Percentiles rank a stretch among this genome's conserved stretches.
Evolutionary conservation across 1,139 yeast genomes (phyloP).

Genomic region (Pichia sp.): DNA sequence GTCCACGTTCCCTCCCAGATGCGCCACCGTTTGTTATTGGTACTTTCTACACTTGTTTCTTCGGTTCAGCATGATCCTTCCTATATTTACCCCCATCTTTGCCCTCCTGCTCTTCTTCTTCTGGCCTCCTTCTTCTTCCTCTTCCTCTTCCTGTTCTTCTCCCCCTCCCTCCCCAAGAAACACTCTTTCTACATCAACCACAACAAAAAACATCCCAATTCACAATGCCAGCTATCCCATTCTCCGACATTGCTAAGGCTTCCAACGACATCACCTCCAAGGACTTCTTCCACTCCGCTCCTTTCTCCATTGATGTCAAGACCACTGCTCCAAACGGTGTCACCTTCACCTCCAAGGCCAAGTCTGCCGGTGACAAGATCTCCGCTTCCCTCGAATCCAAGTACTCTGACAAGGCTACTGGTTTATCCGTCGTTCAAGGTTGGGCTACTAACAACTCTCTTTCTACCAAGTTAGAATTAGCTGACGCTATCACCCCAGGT

Average conservation of each 20-base stretch:
- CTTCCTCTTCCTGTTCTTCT: not conserved
- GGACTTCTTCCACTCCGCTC: conserved; percentile 91
- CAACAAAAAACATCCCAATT: not conserved
- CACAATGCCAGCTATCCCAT: conserved; percentile 68
- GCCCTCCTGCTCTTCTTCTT: not conserved
- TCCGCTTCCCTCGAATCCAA: conserved; percentile 91
- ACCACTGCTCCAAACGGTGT: conserved; percentile 97
- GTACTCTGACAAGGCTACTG: conserved; percentile 91
- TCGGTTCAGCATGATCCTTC: not conserved
- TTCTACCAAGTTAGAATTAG: conserved; percentile 91
- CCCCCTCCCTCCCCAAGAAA: not conserved
- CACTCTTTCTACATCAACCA: not conserved
- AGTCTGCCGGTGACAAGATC: conserved; percentile 72
- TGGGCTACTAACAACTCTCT: conserved; percentile 95
- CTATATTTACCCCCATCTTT: not conserved
- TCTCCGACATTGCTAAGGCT: conserved; percentile 87
- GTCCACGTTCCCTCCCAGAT: too few species aligned
- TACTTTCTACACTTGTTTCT: not conserved
- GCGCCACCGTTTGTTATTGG: not conserved
- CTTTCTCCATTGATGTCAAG: conserved; percentile 86
- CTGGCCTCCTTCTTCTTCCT: not conserved
- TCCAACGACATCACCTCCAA: conserved; percentile 85
- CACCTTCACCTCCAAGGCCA: conserved; percentile 91
- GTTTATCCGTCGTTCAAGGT: conserved; percentile 93
- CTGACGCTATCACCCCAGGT: conserved; percentile 93